Evolutionary conservation across 2,329 filamentous ascomycete species (phyloP), one percentile per base, ranked within the genome.

Genomic region (Penicillium freii): DNA sequence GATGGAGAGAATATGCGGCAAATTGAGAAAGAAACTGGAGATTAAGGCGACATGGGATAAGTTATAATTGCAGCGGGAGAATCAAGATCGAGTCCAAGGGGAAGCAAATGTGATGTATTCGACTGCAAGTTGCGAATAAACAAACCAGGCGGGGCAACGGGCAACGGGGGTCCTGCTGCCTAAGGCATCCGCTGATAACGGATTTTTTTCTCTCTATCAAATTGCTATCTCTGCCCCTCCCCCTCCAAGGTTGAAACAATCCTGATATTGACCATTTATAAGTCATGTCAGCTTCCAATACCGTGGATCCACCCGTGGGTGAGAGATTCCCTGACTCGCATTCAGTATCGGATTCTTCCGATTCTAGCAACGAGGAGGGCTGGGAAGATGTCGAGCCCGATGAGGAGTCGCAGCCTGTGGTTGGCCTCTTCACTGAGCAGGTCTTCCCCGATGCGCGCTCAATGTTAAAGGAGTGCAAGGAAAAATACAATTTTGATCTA

Each of bases 401-500:
- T 56, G 78, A 81, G 51, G 83, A 87, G 66, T 79, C 84, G 53
- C 83, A 88, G 27, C 76, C 82, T 21, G 80, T 91, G 56, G 79
- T 88, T 48, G 90, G 88, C 21, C 78, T 92, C 34, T 83, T 92
- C 61, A 87, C 88, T 64, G 82, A 86, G 56, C 78, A 82, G 59
- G 82, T 84, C 38, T 92, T 91, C 68, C 75, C 83, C 8, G 84
- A 87, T 67, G 82, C 86, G 36, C 72, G 75, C 29, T 79, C 82
- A 21, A 90, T 92, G 87, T 77, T 92, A 45, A 76, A 80, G 36
- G 80, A 91, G 70, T 89, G 86, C 81, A 87, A 84, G 67, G 80
- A 86, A 49, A 84, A 84, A 64, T 80, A 87, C 68, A 74, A 76
- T 29, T 89, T 92, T 66, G 88, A 92, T 72, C 84, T 92, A 58